Conservation (phyloP, 805 yeast species). For the Candida oleophila region DNA sequence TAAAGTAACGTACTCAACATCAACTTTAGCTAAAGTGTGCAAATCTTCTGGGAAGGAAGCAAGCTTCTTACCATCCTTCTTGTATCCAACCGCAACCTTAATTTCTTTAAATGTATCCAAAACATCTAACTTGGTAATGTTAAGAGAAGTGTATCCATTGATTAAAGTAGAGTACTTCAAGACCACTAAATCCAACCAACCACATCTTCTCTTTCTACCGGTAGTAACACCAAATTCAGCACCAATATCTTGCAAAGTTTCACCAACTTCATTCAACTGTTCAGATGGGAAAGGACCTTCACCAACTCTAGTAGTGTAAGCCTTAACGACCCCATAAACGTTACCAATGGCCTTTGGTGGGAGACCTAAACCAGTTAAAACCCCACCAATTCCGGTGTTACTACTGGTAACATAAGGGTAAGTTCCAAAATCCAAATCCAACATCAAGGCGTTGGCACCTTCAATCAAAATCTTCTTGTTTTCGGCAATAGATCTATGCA, state of each 20-base stretch:
- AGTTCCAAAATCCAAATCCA: constrained; percentile 96
- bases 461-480: constrained; percentile 90
- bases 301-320: constrained; percentile 98
- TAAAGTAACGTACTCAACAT: constrained; percentile 84
- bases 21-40: constrained; percentile 77
- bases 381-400: constrained; percentile 97
- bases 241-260: constrained; percentile 84
- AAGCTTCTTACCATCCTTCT: constrained; percentile 71
- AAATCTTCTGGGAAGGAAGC: constrained; percentile 92
- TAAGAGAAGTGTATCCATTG: constrained; percentile 92
- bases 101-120: constrained; percentile 87
- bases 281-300: constrained; percentile 99
- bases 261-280: constrained; percentile 86
- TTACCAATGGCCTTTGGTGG: constrained; percentile 85
- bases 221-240: constrained; percentile 98
- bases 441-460: constrained; percentile 98
- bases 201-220: constrained; percentile 98
- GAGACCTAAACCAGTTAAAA: constrained; percentile 91
- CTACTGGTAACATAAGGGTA: constrained; percentile 97
- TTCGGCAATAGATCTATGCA: constrained; percentile 70
- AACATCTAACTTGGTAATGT: constrained; percentile 94
- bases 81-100: constrained; percentile 83
- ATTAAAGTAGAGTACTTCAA: constrained; percentile 86
- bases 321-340: constrained; percentile 95
- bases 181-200: constrained; percentile 97